Conservation (phyloP, 106 monocot genomes). For the Platanthera guangdongensis region DNA sequence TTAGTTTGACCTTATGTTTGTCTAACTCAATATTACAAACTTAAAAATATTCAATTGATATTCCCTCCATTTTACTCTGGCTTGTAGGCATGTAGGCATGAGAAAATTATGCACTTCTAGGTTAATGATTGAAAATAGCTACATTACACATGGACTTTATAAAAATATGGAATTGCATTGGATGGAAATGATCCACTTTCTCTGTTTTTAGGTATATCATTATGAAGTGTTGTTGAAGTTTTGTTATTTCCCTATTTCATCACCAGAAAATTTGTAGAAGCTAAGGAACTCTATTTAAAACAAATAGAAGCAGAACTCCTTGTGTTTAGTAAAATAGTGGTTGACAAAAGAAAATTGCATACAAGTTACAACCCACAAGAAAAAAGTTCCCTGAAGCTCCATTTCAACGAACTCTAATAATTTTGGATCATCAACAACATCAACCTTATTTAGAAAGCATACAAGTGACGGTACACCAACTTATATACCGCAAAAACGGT, state of each 20-base stretch:
- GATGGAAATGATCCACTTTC: too few relatives aligned
- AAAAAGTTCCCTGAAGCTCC: conserved; percentile 78
- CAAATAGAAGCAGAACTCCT: background rate
- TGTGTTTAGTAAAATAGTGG: background rate
- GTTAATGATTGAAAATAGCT: too few relatives aligned
- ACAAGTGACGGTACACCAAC: conserved; percentile 98
- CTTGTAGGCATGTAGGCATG: too few relatives aligned
- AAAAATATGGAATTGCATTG: too few relatives aligned
- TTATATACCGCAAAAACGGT: conserved; percentile 20
- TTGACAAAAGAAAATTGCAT: background rate
- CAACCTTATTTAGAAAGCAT: conserved; percentile 95
- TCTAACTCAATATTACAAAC: too few relatives aligned
- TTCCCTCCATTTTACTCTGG: too few relatives aligned
- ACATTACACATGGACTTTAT: too few relatives aligned
- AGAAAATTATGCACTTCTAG: too few relatives aligned
- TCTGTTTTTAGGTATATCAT: too few relatives aligned
- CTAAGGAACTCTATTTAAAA: conserved; percentile 63
- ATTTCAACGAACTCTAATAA: conserved; percentile 93
- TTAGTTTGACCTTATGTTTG: too few relatives aligned
- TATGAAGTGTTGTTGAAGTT: too few relatives aligned
- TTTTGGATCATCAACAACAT: conserved; percentile 95
- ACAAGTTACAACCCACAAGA: background rate
- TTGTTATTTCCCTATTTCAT: conserved; percentile 37
- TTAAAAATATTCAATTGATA: too few relatives aligned
- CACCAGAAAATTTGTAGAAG: conserved; percentile 97